phyloP scores from a whole-genome alignment of 306 rosid genomes.

The Mimosa bimucronata region DNA sequence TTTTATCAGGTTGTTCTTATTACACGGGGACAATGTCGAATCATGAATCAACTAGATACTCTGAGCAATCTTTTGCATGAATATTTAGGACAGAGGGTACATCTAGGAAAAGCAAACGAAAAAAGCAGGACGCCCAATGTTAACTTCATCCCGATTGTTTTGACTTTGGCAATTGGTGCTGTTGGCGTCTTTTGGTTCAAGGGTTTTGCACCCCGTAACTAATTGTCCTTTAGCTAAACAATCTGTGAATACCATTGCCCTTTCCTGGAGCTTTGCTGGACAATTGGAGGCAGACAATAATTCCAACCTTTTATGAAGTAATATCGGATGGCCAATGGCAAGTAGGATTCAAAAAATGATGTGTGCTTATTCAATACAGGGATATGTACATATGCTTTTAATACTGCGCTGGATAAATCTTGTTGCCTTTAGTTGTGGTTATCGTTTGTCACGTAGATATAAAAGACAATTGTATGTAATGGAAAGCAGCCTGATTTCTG shows the following conservation, averaged over 20 bases:
- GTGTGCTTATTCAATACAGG: not conserved
- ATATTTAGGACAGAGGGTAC: constrained; percentile 60
- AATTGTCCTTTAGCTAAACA: not conserved
- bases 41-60: constrained; percentile 79
- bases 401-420: not conserved
- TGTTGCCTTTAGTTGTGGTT: not conserved
- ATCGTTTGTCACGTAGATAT: not conserved
- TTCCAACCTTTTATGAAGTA: constrained; percentile 3
- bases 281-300: constrained; percentile 18
- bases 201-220: constrained; percentile 60
- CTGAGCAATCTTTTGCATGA: constrained; percentile 81
- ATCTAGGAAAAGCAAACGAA: constrained; percentile 54
- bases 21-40: constrained; percentile 81
- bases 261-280: not conserved
- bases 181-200: constrained; percentile 64
- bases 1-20: constrained; percentile 59
- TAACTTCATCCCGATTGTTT: constrained; percentile 59
- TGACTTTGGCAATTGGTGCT: constrained; percentile 76
- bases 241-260: not conserved
- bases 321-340: constrained; percentile 2
- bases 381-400: too few relatives aligned
- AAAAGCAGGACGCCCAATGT: constrained; percentile 48
- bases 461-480: not conserved
- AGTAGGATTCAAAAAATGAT: not conserved
- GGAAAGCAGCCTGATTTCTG: not conserved